Percentiles rank a stretch among this genome's conserved stretches.
Evolutionary conservation across 352 stramenopile species (phyloP).

Genomic region (Pythium plurisporium): DNA sequence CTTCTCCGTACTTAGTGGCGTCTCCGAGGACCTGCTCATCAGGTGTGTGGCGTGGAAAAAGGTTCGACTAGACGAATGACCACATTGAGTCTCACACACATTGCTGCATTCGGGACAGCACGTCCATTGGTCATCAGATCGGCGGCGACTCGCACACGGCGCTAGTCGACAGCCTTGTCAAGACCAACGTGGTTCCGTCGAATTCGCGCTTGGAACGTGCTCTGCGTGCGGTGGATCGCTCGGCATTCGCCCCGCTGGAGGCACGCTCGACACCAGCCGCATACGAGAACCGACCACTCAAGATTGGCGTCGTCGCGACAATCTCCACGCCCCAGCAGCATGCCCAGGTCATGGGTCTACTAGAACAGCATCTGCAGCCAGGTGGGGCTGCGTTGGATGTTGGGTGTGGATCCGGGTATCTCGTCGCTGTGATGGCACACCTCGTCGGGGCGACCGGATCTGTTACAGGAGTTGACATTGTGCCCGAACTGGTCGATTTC

Average conservation of each 20-base stretch:
- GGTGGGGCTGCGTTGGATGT: slow-evolving; percentile 65
- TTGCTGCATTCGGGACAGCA: too few species aligned
- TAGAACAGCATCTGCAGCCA: slow-evolving; percentile 61
- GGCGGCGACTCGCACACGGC: slow-evolving; percentile 56
- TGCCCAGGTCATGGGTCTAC: slow-evolving; percentile 63
- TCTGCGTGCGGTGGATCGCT: slow-evolving; percentile 62
- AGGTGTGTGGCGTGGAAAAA: slow-evolving; percentile 22
- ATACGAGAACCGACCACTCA: slow-evolving; percentile 75
- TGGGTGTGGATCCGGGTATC: slow-evolving; percentile 75
- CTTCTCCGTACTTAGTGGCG: slow-evolving; percentile 60
- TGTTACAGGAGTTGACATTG: slow-evolving; percentile 75
- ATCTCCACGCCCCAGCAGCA: slow-evolving; percentile 87
- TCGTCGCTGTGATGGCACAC: slow-evolving; percentile 74
- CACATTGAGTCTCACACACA: background rate
- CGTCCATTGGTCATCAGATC: slow-evolving; percentile 81
- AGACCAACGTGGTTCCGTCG: slow-evolving; percentile 53
- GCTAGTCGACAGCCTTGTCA: slow-evolving; percentile 77
- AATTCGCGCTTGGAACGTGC: slow-evolving; percentile 58
- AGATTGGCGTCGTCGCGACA: slow-evolving; percentile 73
- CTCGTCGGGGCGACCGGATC: slow-evolving; percentile 50
- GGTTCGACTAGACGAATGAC: background rate
- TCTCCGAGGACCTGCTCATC: slow-evolving; percentile 79
- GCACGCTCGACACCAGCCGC: slow-evolving; percentile 26
- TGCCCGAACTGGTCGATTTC: slow-evolving; percentile 66
- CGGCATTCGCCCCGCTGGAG: slow-evolving; percentile 41